Conservation (phyloP, 1,284 basidiomycete species). For the Tetrapyrgos nigripes region DNA sequence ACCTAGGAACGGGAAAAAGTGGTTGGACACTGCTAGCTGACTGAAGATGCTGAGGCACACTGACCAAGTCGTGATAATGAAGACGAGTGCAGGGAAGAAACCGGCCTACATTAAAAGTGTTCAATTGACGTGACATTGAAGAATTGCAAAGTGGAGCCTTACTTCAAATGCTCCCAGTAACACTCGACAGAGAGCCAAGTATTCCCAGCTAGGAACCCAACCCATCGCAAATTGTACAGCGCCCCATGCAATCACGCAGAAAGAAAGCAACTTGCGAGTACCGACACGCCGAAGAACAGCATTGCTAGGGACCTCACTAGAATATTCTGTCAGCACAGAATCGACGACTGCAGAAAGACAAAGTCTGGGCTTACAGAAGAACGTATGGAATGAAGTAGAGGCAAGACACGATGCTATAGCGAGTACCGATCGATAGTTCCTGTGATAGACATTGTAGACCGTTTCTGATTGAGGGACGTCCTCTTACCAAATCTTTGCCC, state of each 20-base stretch:
- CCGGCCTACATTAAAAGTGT: conserved; percentile 42
- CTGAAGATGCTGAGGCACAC: conserved; percentile 6
- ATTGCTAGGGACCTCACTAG: conserved; percentile 53
- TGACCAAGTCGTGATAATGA: conserved; percentile 53
- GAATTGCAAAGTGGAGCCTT: conserved; percentile 31
- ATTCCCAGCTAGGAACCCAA: conserved; percentile 48
- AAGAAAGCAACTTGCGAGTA: conserved; percentile 44
- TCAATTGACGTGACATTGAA: conserved; percentile 47
- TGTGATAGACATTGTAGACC: neutral
- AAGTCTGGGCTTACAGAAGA: conserved; percentile 39
- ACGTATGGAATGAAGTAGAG: conserved; percentile 54
- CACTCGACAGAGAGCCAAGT: conserved; percentile 44
- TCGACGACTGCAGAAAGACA: conserved; percentile 3
- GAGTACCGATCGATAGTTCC: conserved; percentile 34
- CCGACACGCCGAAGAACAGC: conserved; percentile 46
- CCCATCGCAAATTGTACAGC: conserved; percentile 51
- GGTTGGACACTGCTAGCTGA: neutral
- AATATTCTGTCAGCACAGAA: neutral
- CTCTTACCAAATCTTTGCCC: conserved; percentile 47
- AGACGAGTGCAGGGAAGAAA: conserved; percentile 52
- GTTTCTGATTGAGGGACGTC: neutral
- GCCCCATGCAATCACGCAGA: conserved; percentile 51
- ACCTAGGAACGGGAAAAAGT: conserved; percentile 37
- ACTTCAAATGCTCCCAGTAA: conserved; percentile 53
- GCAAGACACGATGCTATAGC: conserved; percentile 51